Evolutionary conservation across 2,329 filamentous ascomycete genomes (phyloP).

Genomic region (Botrytis byssoidea): DNA sequence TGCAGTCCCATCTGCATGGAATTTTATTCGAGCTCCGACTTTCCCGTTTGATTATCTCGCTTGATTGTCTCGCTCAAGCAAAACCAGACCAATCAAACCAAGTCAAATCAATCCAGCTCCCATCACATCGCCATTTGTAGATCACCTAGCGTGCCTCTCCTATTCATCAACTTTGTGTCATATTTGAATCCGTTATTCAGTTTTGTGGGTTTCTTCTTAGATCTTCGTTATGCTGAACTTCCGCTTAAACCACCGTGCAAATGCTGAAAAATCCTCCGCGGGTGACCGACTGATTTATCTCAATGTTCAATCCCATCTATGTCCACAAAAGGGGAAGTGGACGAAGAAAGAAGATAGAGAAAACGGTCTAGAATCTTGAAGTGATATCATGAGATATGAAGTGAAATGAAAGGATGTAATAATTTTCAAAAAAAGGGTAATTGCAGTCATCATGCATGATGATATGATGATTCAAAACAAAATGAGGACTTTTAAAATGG

Average conservation of each 20-base stretch:
- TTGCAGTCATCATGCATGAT: not conserved
- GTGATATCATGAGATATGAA: not conserved
- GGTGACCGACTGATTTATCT: constrained; percentile 6
- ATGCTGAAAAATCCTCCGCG: not conserved
- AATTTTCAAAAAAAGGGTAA: not conserved
- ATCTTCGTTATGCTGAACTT: not conserved
- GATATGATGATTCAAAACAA: not conserved
- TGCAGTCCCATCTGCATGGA: constrained; percentile 5
- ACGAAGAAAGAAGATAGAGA: not conserved
- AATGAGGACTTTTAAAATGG: not conserved
- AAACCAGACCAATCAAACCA: too few relatives aligned
- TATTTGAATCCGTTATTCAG: not conserved
- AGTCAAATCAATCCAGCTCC: not conserved
- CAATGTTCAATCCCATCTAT: constrained; percentile 11
- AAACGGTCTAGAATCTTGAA: not conserved
- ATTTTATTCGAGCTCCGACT: not conserved
- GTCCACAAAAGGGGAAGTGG: not conserved
- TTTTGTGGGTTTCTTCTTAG: not conserved
- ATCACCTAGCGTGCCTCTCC: not conserved
- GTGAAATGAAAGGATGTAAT: not conserved
- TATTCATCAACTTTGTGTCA: not conserved
- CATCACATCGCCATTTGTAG: not conserved
- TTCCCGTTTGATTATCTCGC: not conserved
- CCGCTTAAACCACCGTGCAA: not conserved
- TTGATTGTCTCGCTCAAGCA: not conserved